A percentile compares a stretch with the other conserved stretches of the same genome.
phyloP scores from a whole-genome alignment of 805 yeast genomes.

The Starmerella sp. region DNA sequence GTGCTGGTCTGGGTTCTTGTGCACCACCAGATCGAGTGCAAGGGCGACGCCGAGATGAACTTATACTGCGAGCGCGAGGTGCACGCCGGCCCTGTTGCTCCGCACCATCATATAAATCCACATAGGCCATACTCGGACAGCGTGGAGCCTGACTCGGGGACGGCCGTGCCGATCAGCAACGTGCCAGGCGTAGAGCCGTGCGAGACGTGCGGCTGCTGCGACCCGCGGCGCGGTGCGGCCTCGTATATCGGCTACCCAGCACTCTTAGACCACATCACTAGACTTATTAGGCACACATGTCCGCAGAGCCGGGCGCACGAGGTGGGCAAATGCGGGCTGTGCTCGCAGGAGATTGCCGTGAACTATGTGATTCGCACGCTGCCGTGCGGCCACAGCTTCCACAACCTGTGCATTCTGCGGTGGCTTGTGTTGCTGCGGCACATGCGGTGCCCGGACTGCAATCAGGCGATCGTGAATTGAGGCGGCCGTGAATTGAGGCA shows the following conservation, averaged over 20 bases:
- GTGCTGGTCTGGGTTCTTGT: conserved; percentile 3
- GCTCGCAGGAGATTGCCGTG: conserved; percentile 4
- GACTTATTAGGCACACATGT: conserved; percentile 5
- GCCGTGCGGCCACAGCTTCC: conserved; percentile 76
- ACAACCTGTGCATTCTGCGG: conserved; percentile 65
- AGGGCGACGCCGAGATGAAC: not conserved
- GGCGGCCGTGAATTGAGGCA: too few relatives aligned
- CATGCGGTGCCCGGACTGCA: conserved; percentile 79
- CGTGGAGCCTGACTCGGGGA: too few relatives aligned
- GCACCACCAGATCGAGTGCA: not conserved
- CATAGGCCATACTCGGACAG: too few relatives aligned
- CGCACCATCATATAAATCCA: too few relatives aligned
- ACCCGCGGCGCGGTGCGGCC: not conserved
- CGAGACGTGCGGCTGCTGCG: not conserved
- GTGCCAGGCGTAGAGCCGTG: not conserved
- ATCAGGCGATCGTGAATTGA: conserved; percentile 43
- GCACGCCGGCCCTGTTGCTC: not conserved
- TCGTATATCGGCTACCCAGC: conserved; percentile 8
- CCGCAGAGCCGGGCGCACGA: not conserved
- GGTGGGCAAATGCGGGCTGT: conserved; percentile 12
- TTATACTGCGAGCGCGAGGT: not conserved
- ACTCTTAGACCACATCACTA: conserved; percentile 5
- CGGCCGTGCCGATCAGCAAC: too few relatives aligned
- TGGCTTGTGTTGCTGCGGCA: conserved; percentile 59
- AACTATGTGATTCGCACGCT: conserved; percentile 57